Conservation (phyloP, 2,329 filamentous ascomycete genomes). For the Alternaria brassicicola region DNA sequence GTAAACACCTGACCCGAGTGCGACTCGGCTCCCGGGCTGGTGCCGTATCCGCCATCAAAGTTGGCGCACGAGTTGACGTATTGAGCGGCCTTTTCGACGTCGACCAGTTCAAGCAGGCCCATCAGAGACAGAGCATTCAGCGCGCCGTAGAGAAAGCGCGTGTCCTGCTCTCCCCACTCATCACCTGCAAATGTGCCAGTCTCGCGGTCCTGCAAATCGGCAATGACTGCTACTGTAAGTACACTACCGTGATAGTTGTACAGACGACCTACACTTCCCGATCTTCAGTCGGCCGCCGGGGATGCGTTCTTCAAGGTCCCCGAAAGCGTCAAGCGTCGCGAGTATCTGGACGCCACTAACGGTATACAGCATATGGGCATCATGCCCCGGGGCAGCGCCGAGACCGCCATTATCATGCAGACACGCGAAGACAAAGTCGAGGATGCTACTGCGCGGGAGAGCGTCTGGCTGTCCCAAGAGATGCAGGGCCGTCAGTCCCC, state of each 20-base stretch:
- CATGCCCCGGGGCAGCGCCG: conserved; percentile 90
- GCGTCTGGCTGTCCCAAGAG: conserved; percentile 81
- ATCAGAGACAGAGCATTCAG: conserved; percentile 89
- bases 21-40: conserved; percentile 87
- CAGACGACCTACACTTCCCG: conserved; percentile 71
- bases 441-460: conserved; percentile 77
- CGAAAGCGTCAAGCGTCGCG: conserved; percentile 81
- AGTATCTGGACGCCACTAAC: conserved; percentile 94
- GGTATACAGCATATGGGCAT: conserved; percentile 95
- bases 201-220: conserved; percentile 76
- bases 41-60: conserved; percentile 92
- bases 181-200: conserved; percentile 92
- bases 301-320: conserved; percentile 75
- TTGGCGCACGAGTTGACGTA: conserved; percentile 86
- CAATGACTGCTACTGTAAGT: conserved; percentile 66
- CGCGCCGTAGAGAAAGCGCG: conserved; percentile 89
- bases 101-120: conserved; percentile 71
- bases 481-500: conserved; percentile 89
- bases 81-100: conserved; percentile 79
- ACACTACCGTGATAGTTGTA: conserved; percentile 7
- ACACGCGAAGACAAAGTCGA: conserved; percentile 95
- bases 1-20: conserved; percentile 97
- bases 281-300: conserved; percentile 72
- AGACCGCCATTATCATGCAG: conserved; percentile 89
- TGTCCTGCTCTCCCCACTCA: conserved; percentile 96